Percentiles rank a stretch among this genome's conserved stretches.
Evolutionary conservation across 257 asterid species (phyloP).

Genomic region (Jasminum sambac): DNA sequence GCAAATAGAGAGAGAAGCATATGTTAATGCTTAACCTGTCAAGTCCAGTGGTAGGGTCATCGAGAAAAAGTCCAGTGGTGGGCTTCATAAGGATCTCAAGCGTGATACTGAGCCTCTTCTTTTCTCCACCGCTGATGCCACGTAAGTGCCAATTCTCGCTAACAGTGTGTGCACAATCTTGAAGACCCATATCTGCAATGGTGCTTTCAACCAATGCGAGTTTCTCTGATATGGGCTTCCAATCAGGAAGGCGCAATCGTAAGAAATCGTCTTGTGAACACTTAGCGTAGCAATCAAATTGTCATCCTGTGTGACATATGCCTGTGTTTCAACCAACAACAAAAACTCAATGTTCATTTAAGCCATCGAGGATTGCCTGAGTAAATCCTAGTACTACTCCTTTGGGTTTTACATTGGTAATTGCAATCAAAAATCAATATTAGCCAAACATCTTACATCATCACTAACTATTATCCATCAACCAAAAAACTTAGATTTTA

Average conservation of each 20-base stretch:
- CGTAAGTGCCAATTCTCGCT: constrained; percentile 96
- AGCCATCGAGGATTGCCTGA: background rate
- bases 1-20: background rate
- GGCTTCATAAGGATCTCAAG: constrained; percentile 90
- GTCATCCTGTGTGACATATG: constrained; percentile 96
- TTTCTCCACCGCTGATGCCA: constrained; percentile 95
- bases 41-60: constrained; percentile 96
- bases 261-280: constrained; percentile 79
- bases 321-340: constrained; percentile 37
- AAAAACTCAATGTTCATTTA: background rate
- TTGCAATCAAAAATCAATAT: too few relatives aligned
- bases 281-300: constrained; percentile 90
- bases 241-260: constrained; percentile 78
- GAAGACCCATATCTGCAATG: constrained; percentile 90
- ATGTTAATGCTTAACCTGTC: constrained; percentile 54
- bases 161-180: constrained; percentile 92
- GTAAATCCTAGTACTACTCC: too few relatives aligned
- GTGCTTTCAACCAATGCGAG: constrained; percentile 81
- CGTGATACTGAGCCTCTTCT: constrained; percentile 90
- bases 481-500: too few relatives aligned
- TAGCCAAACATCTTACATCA: too few relatives aligned
- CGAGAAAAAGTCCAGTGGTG: constrained; percentile 87
- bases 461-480: too few relatives aligned
- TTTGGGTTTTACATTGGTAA: too few relatives aligned
- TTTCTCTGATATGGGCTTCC: constrained; percentile 80